Percentiles rank a stretch among this genome's conserved stretches.
phyloP scores from a whole-genome alignment of 805 yeast genomes.

The Yarrowia sp. region DNA sequence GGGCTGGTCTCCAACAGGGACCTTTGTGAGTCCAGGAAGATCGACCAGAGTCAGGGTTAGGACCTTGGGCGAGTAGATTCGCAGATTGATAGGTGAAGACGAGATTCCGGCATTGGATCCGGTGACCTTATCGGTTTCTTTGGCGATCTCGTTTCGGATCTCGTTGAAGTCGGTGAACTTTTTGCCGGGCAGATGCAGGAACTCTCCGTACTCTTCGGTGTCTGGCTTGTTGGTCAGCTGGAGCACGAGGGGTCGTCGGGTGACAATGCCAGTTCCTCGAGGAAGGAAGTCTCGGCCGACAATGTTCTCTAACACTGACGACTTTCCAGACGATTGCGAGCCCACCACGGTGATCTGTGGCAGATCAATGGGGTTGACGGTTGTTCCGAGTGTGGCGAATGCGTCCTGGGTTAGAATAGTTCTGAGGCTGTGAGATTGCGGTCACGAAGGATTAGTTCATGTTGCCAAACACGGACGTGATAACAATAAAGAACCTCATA shows the following conservation, averaged over 20 bases:
- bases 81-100: conserved; percentile 85
- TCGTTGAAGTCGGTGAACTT: conserved; percentile 84
- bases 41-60: conserved; percentile 92
- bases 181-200: conserved; percentile 85
- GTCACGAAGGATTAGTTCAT: too few relatives aligned
- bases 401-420: conserved; percentile 58
- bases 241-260: conserved; percentile 78
- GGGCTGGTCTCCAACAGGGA: conserved; percentile 99
- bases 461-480: too few relatives aligned
- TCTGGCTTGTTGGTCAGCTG: conserved; percentile 61
- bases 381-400: conserved; percentile 87
- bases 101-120: conserved; percentile 79
- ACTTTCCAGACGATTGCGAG: conserved; percentile 85
- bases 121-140: conserved; percentile 82
- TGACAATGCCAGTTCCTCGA: conserved; percentile 86
- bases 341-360: conserved; percentile 92
- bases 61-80: conserved; percentile 93
- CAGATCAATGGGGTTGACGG: conserved; percentile 78
- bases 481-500: too few relatives aligned
- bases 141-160: conserved; percentile 82
- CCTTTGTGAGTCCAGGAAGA: conserved; percentile 95
- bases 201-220: conserved; percentile 88
- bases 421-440: neutral
- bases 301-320: conserved; percentile 83
- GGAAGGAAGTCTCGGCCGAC: conserved; percentile 91